Evolutionary conservation across 768 basidiomycete genomes (phyloP).

Genomic region (Suillus luteus): DNA sequence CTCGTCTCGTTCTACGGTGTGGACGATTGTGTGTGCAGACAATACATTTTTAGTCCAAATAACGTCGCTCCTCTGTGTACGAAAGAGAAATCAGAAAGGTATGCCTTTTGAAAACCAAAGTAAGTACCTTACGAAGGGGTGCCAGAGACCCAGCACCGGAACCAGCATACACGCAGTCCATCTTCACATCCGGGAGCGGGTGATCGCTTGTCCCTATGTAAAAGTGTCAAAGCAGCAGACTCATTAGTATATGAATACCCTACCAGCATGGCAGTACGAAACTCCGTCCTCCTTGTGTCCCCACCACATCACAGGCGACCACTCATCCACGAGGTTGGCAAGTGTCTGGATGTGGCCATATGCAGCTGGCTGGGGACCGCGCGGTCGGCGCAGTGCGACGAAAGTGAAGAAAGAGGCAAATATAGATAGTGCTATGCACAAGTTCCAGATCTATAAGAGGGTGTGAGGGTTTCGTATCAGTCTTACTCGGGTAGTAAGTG

Average conservation of each 20-base stretch:
- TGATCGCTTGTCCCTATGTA: neutral
- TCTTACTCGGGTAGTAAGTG: neutral
- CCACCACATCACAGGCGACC: constrained; percentile 26
- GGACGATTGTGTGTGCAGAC: neutral
- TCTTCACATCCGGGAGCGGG: neutral
- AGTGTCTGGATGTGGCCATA: constrained; percentile 25
- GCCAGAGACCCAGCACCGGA: neutral
- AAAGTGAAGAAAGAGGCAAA: constrained; percentile 16
- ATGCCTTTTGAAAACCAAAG: too few relatives aligned
- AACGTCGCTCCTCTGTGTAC: too few relatives aligned
- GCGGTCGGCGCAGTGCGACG: constrained; percentile 10
- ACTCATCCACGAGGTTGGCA: constrained; percentile 22
- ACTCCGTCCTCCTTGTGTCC: constrained; percentile 22
- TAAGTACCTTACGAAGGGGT: neutral
- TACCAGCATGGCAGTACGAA: constrained; percentile 12
- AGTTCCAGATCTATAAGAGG: constrained; percentile 27
- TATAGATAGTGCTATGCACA: constrained; percentile 12
- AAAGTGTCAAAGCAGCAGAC: constrained; percentile 11
- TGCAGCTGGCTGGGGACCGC: constrained; percentile 17
- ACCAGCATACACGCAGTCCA: neutral
- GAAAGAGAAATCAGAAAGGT: neutral
- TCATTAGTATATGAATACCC: neutral
- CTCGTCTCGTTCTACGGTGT: neutral
- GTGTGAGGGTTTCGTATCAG: neutral
- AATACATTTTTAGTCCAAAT: neutral